Conservation (phyloP, 2,329 filamentous ascomycete genomes). For the Biscogniauxia sp. region DNA sequence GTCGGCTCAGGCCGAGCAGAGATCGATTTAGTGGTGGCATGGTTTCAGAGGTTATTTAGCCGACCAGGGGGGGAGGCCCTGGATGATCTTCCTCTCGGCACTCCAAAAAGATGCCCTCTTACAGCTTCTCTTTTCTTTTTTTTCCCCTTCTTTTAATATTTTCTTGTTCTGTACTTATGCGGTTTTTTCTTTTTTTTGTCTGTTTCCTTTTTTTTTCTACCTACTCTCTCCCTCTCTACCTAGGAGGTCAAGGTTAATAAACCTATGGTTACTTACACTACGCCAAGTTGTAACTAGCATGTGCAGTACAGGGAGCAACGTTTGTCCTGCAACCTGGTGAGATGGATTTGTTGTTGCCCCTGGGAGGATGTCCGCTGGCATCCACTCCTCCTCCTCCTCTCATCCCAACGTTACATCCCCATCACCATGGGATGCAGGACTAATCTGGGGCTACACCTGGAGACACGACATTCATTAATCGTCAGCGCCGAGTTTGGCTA, state of each 20-base stretch:
- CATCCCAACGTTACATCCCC: background rate
- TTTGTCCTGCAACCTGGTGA: background rate
- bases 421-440: conserved; percentile 1
- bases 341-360: background rate
- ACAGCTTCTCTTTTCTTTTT: background rate
- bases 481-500: conserved; percentile 22
- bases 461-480: conserved; percentile 18
- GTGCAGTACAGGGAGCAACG: background rate
- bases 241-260: background rate
- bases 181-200: background rate
- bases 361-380: background rate
- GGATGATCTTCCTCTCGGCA: conserved; percentile 16
- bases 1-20: conserved; percentile 32
- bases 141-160: background rate
- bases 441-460: conserved; percentile 18
- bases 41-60: conserved; percentile 30
- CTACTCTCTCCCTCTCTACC: background rate
- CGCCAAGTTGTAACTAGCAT: background rate
- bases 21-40: conserved; percentile 27
- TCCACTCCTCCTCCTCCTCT: background rate
- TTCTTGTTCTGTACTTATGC: background rate
- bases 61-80: conserved; percentile 18
- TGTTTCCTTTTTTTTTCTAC: background rate
- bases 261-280: background rate
- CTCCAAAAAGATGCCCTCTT: background rate